phyloP scores from a whole-genome alignment of 140 eudicot species.

The Oenanthe javanica region DNA sequence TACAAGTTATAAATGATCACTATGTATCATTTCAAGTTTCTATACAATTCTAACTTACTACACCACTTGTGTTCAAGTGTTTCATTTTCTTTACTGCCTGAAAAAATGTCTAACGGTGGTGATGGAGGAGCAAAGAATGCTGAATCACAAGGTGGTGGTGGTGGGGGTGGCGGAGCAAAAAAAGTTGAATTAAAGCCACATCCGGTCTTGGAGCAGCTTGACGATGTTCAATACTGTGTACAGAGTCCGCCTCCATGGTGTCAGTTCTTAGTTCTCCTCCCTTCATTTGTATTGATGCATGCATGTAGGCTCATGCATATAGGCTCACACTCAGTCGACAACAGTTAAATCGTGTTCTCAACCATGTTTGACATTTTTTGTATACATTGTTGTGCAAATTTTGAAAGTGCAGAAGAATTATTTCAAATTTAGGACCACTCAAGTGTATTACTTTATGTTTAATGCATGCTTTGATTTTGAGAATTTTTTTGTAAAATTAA shows the following conservation, averaged over 20 bases:
- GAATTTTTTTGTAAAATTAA: no score
- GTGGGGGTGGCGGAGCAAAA: slow-evolving; percentile 10
- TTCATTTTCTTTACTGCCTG: background rate
- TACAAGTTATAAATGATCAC: slow-evolving; percentile 4
- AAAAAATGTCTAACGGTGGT: background rate
- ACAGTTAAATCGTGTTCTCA: no score
- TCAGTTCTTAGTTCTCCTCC: slow-evolving; percentile 16
- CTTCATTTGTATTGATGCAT: background rate
- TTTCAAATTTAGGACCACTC: background rate
- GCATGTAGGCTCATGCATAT: no score
- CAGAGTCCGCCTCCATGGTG: slow-evolving; percentile 90
- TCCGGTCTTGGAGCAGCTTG: slow-evolving; percentile 53
- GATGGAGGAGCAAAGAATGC: background rate
- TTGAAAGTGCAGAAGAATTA: no score
- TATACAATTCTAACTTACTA: background rate
- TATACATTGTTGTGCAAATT: background rate
- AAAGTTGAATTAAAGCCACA: slow-evolving; percentile 43
- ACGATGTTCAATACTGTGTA: slow-evolving; percentile 56
- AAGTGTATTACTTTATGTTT: background rate
- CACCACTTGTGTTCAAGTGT: background rate
- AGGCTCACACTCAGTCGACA: no score
- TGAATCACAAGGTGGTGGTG: background rate
- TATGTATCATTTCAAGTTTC: background rate
- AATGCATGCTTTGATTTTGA: background rate
- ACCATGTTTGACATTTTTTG: background rate